Percentiles rank a stretch among this genome's conserved stretches.
These are phyloP conservation scores for Jaapia argillacea DNA, from an alignment of 768 basidiomycete genomes.

Conservation along the genomic window DNA sequence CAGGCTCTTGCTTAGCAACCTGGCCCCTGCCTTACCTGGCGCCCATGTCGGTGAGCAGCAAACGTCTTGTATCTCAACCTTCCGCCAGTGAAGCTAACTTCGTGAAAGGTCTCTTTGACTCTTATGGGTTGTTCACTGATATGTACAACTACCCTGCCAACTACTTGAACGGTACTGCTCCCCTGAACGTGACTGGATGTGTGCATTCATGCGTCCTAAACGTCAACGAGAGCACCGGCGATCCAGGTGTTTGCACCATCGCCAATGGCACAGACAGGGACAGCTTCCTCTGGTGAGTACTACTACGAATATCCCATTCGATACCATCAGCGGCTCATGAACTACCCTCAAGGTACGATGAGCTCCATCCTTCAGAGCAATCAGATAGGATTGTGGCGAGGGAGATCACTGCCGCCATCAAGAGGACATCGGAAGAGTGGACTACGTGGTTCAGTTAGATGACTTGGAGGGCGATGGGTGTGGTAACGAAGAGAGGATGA, in stretches of 20 bases:
- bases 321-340: constrained; percentile 5
- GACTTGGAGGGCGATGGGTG: no score
- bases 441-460: constrained; percentile 19
- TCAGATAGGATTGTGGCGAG: constrained; percentile 41
- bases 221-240: constrained; percentile 18
- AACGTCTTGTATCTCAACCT: not conserved
- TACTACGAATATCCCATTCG: not conserved
- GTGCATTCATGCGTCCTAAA: constrained; percentile 38
- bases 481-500: no score
- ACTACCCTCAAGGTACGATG: constrained; percentile 37
- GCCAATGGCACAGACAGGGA: constrained; percentile 36
- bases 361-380: constrained; percentile 53
- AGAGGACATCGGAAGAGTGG: constrained; percentile 34
- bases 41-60: constrained; percentile 48
- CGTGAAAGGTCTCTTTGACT: constrained; percentile 45
- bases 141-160: constrained; percentile 38
- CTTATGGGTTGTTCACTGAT: constrained; percentile 48
- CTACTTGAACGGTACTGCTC: constrained; percentile 57
- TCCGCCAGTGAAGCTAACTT: not conserved
- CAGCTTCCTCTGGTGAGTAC: constrained; percentile 49
- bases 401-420: constrained; percentile 37
- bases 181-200: constrained; percentile 46
- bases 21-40: constrained; percentile 19
- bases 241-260: constrained; percentile 22
- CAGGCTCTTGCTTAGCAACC: constrained; percentile 14